Percentiles rank a stretch among this genome's conserved stretches.
Evolutionary conservation across 192 early-diverging fungal genomes (phyloP).

Genomic region (Ramicandelaber brevisporus): DNA sequence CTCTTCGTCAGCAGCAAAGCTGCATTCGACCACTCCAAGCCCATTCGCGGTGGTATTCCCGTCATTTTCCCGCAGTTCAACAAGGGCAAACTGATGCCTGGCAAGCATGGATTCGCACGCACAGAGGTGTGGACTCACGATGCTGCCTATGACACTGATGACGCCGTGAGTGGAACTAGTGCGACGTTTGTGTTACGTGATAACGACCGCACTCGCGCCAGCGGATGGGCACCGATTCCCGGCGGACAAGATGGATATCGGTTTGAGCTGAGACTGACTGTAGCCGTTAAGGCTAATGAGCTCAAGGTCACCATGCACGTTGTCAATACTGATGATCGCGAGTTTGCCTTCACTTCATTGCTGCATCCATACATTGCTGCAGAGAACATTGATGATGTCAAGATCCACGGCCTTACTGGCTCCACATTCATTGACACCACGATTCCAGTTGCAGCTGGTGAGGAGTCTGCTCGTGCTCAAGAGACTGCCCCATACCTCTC

Average conservation of each 20-base stretch:
- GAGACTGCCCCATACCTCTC: too few relatives aligned
- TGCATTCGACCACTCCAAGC: slow-evolving; percentile 66
- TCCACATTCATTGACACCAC: too few relatives aligned
- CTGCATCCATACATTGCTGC: slow-evolving; percentile 78
- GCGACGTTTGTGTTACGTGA: slow-evolving; percentile 15
- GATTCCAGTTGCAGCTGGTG: too few relatives aligned
- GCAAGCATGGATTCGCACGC: slow-evolving; percentile 23
- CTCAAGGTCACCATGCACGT: slow-evolving; percentile 44
- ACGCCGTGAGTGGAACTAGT: slow-evolving; percentile 5
- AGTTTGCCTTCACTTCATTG: slow-evolving; percentile 68
- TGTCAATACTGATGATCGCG: slow-evolving; percentile 40
- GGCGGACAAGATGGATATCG: slow-evolving; percentile 11
- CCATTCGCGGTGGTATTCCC: slow-evolving; percentile 63
- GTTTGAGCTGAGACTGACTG: slow-evolving; percentile 56
- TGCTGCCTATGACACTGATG: slow-evolving; percentile 7
- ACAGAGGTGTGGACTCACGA: slow-evolving; percentile 11
- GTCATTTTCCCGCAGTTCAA: slow-evolving; percentile 27
- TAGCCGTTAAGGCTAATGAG: slow-evolving; percentile 42
- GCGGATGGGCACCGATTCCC: slow-evolving; percentile 10
- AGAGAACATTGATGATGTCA: slow-evolving; percentile 28
- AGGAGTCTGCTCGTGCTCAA: too few relatives aligned
- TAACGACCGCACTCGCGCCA: slow-evolving; percentile 9
- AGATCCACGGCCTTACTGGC: slow-evolving; percentile 38
- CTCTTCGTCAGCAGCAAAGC: slow-evolving; percentile 70
- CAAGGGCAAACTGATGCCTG: slow-evolving; percentile 14